Conservation (phyloP, 2,329 filamentous ascomycete species). For the Bipolaris cookei region DNA sequence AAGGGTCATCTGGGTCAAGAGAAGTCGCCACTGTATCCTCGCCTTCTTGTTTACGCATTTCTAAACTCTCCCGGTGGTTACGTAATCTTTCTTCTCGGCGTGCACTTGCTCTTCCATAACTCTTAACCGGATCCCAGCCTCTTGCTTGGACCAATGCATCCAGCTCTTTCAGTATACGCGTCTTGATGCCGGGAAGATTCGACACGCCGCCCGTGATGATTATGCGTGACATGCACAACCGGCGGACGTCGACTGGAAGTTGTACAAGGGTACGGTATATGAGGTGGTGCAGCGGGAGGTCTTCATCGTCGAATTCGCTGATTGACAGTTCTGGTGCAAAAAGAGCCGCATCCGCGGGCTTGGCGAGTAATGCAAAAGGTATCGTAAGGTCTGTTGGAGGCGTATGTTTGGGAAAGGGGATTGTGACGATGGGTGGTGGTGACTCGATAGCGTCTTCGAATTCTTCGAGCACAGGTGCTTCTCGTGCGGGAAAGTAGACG, state of each 20-base stretch:
- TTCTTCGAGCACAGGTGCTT: slow-evolving; percentile 53
- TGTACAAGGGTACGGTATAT: slow-evolving; percentile 77
- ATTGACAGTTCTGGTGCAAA: slow-evolving; percentile 64
- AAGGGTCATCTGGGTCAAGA: slow-evolving; percentile 16
- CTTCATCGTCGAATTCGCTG: slow-evolving; percentile 81
- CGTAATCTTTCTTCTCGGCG: slow-evolving; percentile 38
- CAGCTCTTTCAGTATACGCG: slow-evolving; percentile 78
- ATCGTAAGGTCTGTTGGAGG: slow-evolving; percentile 65
- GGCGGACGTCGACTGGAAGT: slow-evolving; percentile 81
- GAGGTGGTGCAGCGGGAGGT: slow-evolving; percentile 76
- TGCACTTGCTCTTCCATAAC: slow-evolving; percentile 65
- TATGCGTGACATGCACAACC: slow-evolving; percentile 86
- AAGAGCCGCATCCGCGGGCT: slow-evolving; percentile 76
- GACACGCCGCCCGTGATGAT: slow-evolving; percentile 84
- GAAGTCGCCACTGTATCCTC: slow-evolving; percentile 33
- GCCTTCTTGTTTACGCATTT: slow-evolving; percentile 29
- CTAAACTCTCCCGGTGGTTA: slow-evolving; percentile 30
- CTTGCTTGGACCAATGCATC: slow-evolving; percentile 67
- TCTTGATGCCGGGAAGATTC: slow-evolving; percentile 77
- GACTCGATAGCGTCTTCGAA: slow-evolving; percentile 49
- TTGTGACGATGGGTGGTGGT: slow-evolving; percentile 40
- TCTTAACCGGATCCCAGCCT: slow-evolving; percentile 80
- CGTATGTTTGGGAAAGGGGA: slow-evolving; percentile 42
- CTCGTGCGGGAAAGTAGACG: slow-evolving; percentile 42
- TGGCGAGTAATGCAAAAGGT: slow-evolving; percentile 72